Evolutionary conservation across 768 basidiomycete species (phyloP).

Genomic region (Podaxis rugospora): DNA sequence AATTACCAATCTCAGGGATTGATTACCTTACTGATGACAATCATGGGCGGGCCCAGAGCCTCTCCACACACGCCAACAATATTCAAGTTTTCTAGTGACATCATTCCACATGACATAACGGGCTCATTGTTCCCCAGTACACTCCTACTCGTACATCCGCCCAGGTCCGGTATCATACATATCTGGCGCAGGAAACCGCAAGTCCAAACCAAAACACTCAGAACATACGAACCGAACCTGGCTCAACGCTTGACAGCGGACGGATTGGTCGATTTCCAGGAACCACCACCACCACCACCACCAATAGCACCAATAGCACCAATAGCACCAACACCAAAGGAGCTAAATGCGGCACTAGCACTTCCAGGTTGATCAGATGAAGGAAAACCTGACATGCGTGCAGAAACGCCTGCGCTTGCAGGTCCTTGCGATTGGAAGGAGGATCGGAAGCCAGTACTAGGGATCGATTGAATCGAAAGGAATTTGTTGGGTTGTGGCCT

Average conservation of each 20-base stretch:
- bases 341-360: slow-evolving; percentile 26
- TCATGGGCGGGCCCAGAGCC: no score
- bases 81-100: not conserved
- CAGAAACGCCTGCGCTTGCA: slow-evolving; percentile 20
- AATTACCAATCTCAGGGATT: no score
- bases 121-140: not conserved
- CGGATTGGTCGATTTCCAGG: slow-evolving; percentile 22
- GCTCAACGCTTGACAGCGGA: slow-evolving; percentile 1
- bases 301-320: slow-evolving; percentile 19
- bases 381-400: slow-evolving; percentile 15
- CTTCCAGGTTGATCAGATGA: slow-evolving; percentile 19
- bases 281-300: slow-evolving; percentile 1
- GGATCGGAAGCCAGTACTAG: slow-evolving; percentile 61
- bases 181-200: not conserved
- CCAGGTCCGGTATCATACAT: not conserved
- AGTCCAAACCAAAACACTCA: not conserved
- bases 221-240: not conserved
- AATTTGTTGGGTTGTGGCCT: slow-evolving; percentile 80
- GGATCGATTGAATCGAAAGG: slow-evolving; percentile 70
- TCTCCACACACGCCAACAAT: no score
- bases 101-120: not conserved
- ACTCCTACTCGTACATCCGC: not conserved
- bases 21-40: no score
- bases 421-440: slow-evolving; percentile 43
- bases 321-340: slow-evolving; percentile 24